Percentiles rank a stretch among this genome's conserved stretches.
Conservation (phyloP, 345 rosid genomes). For the Eucalyptus lansdowneana region DNA sequence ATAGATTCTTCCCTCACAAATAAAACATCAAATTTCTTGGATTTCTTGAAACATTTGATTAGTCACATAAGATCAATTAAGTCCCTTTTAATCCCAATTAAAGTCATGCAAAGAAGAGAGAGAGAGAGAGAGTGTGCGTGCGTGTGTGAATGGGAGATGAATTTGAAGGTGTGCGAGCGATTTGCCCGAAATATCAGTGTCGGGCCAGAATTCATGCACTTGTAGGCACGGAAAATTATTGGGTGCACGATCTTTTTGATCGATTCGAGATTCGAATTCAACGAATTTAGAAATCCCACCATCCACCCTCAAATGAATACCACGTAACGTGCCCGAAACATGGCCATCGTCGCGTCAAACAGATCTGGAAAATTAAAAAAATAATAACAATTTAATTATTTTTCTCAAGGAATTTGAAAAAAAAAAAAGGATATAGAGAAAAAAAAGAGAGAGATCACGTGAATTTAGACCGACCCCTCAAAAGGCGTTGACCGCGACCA, state of each 20-base stretch:
- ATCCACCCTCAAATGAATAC: background rate
- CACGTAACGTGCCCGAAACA: background rate
- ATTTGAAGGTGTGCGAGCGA: background rate
- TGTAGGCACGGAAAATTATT: background rate
- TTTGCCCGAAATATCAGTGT: background rate
- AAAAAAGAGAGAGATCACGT: background rate
- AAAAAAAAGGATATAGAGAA: background rate
- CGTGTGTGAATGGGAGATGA: background rate
- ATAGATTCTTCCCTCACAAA: background rate
- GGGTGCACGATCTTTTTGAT: background rate
- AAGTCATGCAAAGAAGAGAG: background rate
- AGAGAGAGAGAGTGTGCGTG: accelerated
- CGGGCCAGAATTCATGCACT: background rate
- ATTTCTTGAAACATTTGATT: too few species aligned
- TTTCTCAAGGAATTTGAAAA: background rate
- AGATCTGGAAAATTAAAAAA: background rate
- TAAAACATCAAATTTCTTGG: background rate
- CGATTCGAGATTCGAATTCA: background rate
- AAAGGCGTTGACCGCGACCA: background rate
- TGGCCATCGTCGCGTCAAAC: background rate
- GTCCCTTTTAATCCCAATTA: background rate
- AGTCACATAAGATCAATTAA: background rate
- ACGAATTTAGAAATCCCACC: background rate
- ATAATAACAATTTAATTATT: background rate
- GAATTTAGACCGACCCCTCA: background rate